Evolutionary conservation across 352 stramenopile species (phyloP).

Genomic region (Pythium myriotylum): DNA sequence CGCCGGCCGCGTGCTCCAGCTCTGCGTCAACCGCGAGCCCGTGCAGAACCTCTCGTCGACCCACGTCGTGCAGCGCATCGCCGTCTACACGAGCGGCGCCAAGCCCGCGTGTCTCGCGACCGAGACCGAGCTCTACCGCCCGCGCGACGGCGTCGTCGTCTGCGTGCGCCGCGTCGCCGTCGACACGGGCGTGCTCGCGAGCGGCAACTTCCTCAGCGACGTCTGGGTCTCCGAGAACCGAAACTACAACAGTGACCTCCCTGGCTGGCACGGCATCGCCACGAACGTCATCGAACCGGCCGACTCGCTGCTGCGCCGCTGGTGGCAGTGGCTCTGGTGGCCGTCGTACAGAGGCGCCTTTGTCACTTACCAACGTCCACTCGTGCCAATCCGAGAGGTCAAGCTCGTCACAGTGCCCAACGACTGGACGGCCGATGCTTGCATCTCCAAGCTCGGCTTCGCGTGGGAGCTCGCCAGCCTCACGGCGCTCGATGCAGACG

Average conservation of each 20-base stretch:
- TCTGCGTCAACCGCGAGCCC: slow-evolving; percentile 21
- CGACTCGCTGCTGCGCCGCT: slow-evolving; percentile 25
- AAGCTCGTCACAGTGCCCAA: slow-evolving; percentile 30
- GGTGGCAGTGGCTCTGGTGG: slow-evolving; percentile 19
- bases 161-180: slow-evolving; percentile 3
- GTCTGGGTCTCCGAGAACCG: slow-evolving; percentile 44
- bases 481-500: slow-evolving; percentile 22
- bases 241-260: slow-evolving; percentile 53
- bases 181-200: slow-evolving; percentile 11
- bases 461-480: slow-evolving; percentile 5
- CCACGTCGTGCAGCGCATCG: slow-evolving; percentile 16
- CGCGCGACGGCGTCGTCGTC: slow-evolving; percentile 4
- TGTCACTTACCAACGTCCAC: slow-evolving; percentile 35
- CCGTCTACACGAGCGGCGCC: slow-evolving; percentile 25
- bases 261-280: slow-evolving; percentile 34
- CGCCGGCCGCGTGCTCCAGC: slow-evolving; percentile 20
- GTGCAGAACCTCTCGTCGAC: not conserved
- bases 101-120: slow-evolving; percentile 5
- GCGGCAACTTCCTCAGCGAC: slow-evolving; percentile 46
- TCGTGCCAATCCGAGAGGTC: slow-evolving; percentile 40
- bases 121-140: slow-evolving; percentile 6
- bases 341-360: slow-evolving; percentile 32
- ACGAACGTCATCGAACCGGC: slow-evolving; percentile 13
- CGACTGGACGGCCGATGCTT: slow-evolving; percentile 3
- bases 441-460: not conserved